Evolutionary conservation across 768 basidiomycete species (phyloP).

Genomic region (Sarcodon sp.): DNA sequence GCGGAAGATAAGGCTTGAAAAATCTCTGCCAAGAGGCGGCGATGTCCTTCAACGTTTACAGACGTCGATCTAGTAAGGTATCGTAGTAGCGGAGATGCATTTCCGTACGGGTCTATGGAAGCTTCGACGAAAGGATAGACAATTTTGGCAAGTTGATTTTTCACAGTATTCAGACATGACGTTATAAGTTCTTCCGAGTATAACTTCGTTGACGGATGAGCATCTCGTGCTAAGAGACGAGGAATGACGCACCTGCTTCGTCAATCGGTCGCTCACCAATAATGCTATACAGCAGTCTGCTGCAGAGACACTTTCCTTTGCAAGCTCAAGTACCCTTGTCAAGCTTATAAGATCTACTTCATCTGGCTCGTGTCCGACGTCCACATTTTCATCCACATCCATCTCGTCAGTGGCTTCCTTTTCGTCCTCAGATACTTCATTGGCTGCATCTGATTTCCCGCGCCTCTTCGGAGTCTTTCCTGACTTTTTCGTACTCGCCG

Average conservation of each 20-base stretch:
- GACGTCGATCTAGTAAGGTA: slow-evolving; percentile 33
- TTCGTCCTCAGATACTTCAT: slow-evolving; percentile 18
- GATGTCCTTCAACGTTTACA: slow-evolving; percentile 16
- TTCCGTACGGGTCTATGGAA: slow-evolving; percentile 25
- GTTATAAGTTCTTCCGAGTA: slow-evolving; percentile 93
- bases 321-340: slow-evolving; percentile 39
- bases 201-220: slow-evolving; percentile 29
- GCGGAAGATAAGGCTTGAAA: slow-evolving; percentile 63
- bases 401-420: slow-evolving; percentile 15
- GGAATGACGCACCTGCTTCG: slow-evolving; percentile 60
- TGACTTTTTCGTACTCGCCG: slow-evolving; percentile 25
- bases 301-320: slow-evolving; percentile 64
- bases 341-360: slow-evolving; percentile 41
- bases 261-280: slow-evolving; percentile 63
- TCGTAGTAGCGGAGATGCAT: slow-evolving; percentile 35
- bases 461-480: slow-evolving; percentile 18
- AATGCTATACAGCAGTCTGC: slow-evolving; percentile 76
- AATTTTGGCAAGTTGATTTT: slow-evolving; percentile 67
- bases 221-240: not conserved
- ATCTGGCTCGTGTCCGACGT: slow-evolving; percentile 8
- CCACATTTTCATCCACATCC: slow-evolving; percentile 11
- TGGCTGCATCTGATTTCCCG: slow-evolving; percentile 30
- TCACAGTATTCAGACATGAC: slow-evolving; percentile 60
- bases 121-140: slow-evolving; percentile 85
- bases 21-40: slow-evolving; percentile 47